These are phyloP conservation scores for Curvularia lunata DNA, from an alignment of 2,329 filamentous ascomycete genomes.

Conservation along the genomic window DNA sequence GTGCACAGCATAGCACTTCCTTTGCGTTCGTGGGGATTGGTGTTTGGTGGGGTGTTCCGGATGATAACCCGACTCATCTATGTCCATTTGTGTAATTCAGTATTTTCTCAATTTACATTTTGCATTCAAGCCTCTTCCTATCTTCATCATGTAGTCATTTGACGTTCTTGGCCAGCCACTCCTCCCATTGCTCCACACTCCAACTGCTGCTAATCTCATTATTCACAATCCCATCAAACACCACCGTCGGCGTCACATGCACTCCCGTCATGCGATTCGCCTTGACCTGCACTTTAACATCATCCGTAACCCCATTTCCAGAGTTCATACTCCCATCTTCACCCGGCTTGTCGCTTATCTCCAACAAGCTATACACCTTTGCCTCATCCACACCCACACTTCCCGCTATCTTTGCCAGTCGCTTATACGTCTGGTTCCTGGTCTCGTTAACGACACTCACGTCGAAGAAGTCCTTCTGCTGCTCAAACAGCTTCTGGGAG, in stretches of 20 bases:
- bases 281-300: conserved; percentile 84
- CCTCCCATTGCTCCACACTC: conserved; percentile 80
- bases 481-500: conserved; percentile 69
- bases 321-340: conserved; percentile 73
- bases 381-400: conserved; percentile 73
- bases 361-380: conserved; percentile 72
- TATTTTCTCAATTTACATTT: background rate
- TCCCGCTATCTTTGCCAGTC: conserved; percentile 76
- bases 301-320: conserved; percentile 83
- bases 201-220: conserved; percentile 80
- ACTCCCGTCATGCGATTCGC: conserved; percentile 78
- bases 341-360: conserved; percentile 70
- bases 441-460: conserved; percentile 81
- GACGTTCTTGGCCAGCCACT: conserved; percentile 75
- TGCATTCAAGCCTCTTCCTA: background rate
- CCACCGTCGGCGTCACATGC: conserved; percentile 88
- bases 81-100: conserved; percentile 10
- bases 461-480: conserved; percentile 83
- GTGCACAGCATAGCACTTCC: conserved; percentile 4
- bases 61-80: conserved; percentile 12
- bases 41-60: conserved; percentile 9
- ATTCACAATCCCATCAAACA: conserved; percentile 86
- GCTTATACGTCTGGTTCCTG: conserved; percentile 81
- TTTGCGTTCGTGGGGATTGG: conserved; percentile 3
- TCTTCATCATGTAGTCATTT: conserved; percentile 50